Percentiles rank a stretch among this genome's conserved stretches.
These are phyloP conservation scores for Oldenlandia corymbosa DNA, from an alignment of 257 asterid genomes.

Conservation along the genomic window DNA sequence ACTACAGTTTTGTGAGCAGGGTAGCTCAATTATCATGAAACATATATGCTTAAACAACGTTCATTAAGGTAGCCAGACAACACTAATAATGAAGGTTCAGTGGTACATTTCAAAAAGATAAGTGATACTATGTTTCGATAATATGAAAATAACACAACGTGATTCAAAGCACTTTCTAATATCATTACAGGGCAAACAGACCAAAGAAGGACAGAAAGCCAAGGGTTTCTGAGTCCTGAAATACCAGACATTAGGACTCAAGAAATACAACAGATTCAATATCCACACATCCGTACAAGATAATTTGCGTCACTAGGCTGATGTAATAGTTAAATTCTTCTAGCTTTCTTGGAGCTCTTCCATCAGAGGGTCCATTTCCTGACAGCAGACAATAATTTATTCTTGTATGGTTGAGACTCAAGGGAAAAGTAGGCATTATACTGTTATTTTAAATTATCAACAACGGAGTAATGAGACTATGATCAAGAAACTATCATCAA, in stretches of 20 bases:
- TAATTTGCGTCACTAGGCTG: slow-evolving; percentile 50
- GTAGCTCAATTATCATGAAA: background rate
- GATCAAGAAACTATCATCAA: background rate
- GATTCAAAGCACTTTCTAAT: background rate
- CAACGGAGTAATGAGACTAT: background rate
- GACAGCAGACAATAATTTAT: slow-evolving; percentile 1
- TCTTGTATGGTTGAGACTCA: background rate
- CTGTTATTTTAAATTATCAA: background rate
- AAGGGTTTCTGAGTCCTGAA: background rate
- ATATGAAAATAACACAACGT: background rate
- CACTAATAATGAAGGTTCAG: no score
- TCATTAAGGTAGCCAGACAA: background rate
- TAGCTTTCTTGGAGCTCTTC: slow-evolving; percentile 94
- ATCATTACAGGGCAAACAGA: background rate
- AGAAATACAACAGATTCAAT: no score
- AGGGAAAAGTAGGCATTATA: background rate
- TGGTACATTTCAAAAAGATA: no score
- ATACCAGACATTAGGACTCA: background rate
- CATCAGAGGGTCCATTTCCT: slow-evolving; percentile 60
- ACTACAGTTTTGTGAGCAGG: no score
- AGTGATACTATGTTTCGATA: background rate
- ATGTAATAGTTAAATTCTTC: slow-evolving; percentile 74
- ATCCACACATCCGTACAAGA: background rate
- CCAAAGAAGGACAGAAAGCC: background rate
- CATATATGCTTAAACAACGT: background rate